Conservation (phyloP, 2,329 filamentous ascomycete species). For the Keithomyces neogunnii region DNA sequence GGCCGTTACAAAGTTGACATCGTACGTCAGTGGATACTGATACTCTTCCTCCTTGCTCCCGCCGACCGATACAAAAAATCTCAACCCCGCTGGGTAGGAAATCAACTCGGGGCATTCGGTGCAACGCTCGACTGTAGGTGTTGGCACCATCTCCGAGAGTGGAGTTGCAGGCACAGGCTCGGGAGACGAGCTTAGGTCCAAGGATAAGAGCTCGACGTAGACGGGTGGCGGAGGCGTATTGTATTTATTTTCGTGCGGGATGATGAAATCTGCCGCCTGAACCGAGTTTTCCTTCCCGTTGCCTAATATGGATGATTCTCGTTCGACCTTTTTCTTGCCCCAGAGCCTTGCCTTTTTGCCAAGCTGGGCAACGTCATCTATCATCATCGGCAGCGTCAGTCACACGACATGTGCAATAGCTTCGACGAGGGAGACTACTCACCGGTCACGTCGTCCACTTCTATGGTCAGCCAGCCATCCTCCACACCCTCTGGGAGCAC, state of each 20-base stretch:
- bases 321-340: conserved; percentile 51
- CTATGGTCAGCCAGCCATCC: conserved; percentile 52
- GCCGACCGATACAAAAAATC: conserved; percentile 27
- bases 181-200: conserved; percentile 38
- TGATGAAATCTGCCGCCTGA: conserved; percentile 53
- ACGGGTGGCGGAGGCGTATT: conserved; percentile 37
- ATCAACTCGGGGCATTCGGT: conserved; percentile 22
- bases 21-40: conserved; percentile 41
- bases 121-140: conserved; percentile 27
- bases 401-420: conserved; percentile 2
- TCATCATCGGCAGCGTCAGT: too few relatives aligned
- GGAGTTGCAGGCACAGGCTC: conserved; percentile 38
- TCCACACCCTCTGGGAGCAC: conserved; percentile 41
- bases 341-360: conserved; percentile 52
- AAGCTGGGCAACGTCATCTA: conserved; percentile 40
- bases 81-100: conserved; percentile 26
- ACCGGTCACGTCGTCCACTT: conserved; percentile 45
- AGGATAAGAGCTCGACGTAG: conserved; percentile 38
- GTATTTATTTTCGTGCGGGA: conserved; percentile 50
- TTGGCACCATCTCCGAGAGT: conserved; percentile 30
- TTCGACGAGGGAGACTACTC: conserved; percentile 15
- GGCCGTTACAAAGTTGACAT: conserved; percentile 57
- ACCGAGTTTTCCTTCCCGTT: conserved; percentile 45
- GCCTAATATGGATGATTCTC: conserved; percentile 52
- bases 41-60: conserved; percentile 32